Conservation (phyloP, 345 rosid genomes). For the Lagerstroemia speciosa region DNA sequence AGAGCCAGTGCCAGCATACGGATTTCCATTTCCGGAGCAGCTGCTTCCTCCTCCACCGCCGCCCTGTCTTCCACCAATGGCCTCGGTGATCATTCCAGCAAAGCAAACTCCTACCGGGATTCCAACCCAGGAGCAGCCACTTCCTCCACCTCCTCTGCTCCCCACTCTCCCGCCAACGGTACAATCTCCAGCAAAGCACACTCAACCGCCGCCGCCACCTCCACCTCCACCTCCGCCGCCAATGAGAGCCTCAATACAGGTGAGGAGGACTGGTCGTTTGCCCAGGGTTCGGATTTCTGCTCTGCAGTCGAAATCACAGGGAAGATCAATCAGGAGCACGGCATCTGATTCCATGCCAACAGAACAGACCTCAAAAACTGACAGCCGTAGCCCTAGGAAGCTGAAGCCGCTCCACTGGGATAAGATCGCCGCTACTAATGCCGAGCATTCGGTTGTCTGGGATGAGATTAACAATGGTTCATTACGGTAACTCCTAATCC, state of each 20-base stretch:
- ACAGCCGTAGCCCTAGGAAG: slow-evolving; percentile 26
- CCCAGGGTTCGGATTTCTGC: slow-evolving; percentile 5
- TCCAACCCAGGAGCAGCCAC: slow-evolving; percentile 9
- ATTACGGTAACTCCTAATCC: slow-evolving; percentile 25
- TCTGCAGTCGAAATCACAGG: slow-evolving; percentile 21
- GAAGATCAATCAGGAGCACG: slow-evolving; percentile 16
- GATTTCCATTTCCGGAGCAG: background rate
- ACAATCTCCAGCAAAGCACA: background rate
- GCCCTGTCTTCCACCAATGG: background rate
- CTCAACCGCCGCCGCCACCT: slow-evolving; percentile 1
- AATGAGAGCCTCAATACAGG: background rate
- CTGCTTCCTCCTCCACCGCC: background rate
- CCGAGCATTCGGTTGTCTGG: slow-evolving; percentile 64
- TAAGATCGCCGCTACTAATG: slow-evolving; percentile 35
- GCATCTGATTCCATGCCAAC: slow-evolving; percentile 15
- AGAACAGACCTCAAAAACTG: slow-evolving; percentile 20
- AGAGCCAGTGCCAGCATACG: background rate
- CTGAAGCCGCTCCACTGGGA: slow-evolving; percentile 61
- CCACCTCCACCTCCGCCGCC: slow-evolving; percentile 7
- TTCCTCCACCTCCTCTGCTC: background rate
- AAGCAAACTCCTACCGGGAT: background rate
- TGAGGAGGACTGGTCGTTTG: background rate
- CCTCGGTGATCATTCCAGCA: background rate
- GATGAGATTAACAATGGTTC: slow-evolving; percentile 53
- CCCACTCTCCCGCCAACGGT: background rate